A percentile compares a stretch with the other conserved stretches of the same genome.
phyloP scores from a whole-genome alignment of 106 monocot genomes.

The Dioscorea alata region DNA sequence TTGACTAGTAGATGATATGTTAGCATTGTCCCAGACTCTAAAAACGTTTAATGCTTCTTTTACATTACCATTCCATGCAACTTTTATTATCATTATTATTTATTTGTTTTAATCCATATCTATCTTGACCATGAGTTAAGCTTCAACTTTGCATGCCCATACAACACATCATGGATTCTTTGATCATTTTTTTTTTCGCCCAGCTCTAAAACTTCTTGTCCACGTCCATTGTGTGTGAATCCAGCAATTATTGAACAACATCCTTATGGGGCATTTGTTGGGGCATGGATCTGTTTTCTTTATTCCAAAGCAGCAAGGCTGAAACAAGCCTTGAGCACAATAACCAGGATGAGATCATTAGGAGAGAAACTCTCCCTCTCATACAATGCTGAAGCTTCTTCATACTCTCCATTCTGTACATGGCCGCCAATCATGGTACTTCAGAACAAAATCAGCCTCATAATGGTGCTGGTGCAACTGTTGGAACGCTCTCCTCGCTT shows the following conservation, averaged over 20 bases:
- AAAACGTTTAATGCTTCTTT: too few relatives aligned
- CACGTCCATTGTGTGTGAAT: constrained; percentile 57
- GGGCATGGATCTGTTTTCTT: constrained; percentile 59
- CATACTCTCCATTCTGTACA: constrained; percentile 57
- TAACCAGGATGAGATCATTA: constrained; percentile 54
- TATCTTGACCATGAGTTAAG: too few relatives aligned
- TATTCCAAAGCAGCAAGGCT: constrained; percentile 39
- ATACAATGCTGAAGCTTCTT: too few relatives aligned
- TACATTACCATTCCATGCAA: too few relatives aligned
- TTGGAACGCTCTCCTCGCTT: constrained; percentile 58
- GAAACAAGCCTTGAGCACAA: constrained; percentile 52
- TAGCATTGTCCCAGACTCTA: constrained; percentile 45
- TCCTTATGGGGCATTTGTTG: constrained; percentile 46
- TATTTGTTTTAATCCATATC: too few relatives aligned
- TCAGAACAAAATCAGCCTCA: constrained; percentile 51
- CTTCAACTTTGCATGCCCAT: too few relatives aligned
- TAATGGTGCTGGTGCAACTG: constrained; percentile 19
- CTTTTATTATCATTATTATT: too few relatives aligned
- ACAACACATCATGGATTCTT: too few relatives aligned
- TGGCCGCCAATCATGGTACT: constrained; percentile 67
- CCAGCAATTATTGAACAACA: constrained; percentile 60
- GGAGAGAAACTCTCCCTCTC: constrained; percentile 29
- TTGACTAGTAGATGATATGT: constrained; percentile 78
- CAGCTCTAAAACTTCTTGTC: constrained; percentile 37
- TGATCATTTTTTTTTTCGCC: too few relatives aligned